A percentile compares a stretch with the other conserved stretches of the same genome.
Conservation (phyloP, 805 yeast genomes). For the Suhomyces sp. region DNA sequence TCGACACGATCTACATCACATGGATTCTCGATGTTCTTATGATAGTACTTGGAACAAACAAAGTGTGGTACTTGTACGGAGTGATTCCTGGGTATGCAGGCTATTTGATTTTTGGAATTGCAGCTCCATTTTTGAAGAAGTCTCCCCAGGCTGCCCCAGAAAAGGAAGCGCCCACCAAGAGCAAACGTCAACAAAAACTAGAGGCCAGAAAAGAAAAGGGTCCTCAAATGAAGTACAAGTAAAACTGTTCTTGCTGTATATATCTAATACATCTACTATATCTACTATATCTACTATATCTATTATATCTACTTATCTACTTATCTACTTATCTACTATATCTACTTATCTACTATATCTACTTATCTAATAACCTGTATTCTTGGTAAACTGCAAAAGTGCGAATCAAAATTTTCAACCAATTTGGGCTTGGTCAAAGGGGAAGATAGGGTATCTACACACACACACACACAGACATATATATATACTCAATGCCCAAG, state of each 20-base stretch:
- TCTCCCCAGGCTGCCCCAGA: neutral
- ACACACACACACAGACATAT: neutral
- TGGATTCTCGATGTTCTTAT: conserved; percentile 55
- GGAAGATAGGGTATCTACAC: neutral
- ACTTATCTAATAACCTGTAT: too few species aligned
- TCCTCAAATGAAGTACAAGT: conserved; percentile 14
- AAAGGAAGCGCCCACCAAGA: conserved; percentile 11
- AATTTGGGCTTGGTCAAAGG: neutral
- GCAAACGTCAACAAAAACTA: conserved; percentile 27
- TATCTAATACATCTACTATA: neutral
- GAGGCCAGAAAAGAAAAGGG: conserved; percentile 29
- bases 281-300: neutral
- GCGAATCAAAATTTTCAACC: neutral
- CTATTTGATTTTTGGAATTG: conserved; percentile 44
- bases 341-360: neutral
- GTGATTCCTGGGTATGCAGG: conserved; percentile 51
- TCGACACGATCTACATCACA: conserved; percentile 66
- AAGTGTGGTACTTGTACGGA: conserved; percentile 57
- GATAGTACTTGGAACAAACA: conserved; percentile 51
- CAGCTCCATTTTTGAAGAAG: conserved; percentile 16
- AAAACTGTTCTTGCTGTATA: neutral
- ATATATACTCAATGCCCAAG: conserved; percentile 4
- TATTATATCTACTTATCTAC: too few species aligned
- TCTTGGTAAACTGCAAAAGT: neutral
- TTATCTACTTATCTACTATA: neutral